Percentiles rank a stretch among this genome's conserved stretches.
phyloP scores from a whole-genome alignment of 306 rosid species.

The Trifolium subterraneum region DNA sequence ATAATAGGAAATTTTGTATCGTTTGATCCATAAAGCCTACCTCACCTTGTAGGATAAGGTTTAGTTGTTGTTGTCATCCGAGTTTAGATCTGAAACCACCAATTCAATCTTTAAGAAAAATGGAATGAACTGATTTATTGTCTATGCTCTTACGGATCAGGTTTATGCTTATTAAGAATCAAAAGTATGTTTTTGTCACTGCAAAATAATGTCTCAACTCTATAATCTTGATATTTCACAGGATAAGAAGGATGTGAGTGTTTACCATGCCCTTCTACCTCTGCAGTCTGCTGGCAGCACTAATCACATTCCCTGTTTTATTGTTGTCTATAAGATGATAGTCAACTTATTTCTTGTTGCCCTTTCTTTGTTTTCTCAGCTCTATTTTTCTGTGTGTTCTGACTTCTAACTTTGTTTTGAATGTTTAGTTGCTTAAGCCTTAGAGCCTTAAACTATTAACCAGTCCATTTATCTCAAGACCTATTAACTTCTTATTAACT shows the following conservation, averaged over 20 bases:
- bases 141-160: not conserved
- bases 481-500: not conserved
- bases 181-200: not conserved
- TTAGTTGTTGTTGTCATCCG: not conserved
- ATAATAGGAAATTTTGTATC: not conserved
- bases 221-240: not conserved
- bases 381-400: not conserved
- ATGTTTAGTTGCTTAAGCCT: not conserved
- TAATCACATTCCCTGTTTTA: not conserved
- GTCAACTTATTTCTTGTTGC: not conserved
- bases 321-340: not conserved
- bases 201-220: not conserved
- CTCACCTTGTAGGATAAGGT: not conserved
- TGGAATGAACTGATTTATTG: not conserved
- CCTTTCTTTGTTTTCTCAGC: not conserved
- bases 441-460: not conserved
- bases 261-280: not conserved
- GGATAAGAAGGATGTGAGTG: not conserved
- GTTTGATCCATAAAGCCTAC: conserved; percentile 1
- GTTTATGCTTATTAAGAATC: not conserved
- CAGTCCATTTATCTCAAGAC: not conserved
- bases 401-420: not conserved
- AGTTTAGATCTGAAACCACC: not conserved
- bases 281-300: conserved; percentile 1
- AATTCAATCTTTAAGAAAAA: not conserved